Conservation (phyloP, 2,329 filamentous ascomycete species). For the Neonectria coccinea region DNA sequence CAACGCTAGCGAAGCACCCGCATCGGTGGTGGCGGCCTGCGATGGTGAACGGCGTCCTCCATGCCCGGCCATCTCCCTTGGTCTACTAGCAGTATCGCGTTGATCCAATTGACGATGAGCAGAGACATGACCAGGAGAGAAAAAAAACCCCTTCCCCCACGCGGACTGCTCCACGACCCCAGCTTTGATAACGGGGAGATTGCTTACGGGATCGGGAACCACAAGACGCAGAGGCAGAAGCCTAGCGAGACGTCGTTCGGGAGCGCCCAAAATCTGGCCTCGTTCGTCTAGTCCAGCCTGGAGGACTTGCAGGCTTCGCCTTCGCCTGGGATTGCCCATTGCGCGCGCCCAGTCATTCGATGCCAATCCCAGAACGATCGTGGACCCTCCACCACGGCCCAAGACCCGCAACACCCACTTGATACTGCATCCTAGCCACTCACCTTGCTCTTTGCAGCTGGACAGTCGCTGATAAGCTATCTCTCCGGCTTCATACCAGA, state of each 20-base stretch:
- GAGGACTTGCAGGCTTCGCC: background rate
- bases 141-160: slow-evolving; percentile 36
- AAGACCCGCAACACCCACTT: slow-evolving; percentile 40
- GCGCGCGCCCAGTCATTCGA: slow-evolving; percentile 21
- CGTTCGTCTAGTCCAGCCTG: background rate
- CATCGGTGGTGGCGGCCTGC: slow-evolving; percentile 26
- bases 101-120: slow-evolving; percentile 21
- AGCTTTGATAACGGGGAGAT: slow-evolving; percentile 35
- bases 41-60: slow-evolving; percentile 26
- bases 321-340: background rate
- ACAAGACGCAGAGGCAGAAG: background rate
- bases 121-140: background rate
- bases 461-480: slow-evolving; percentile 45
- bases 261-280: slow-evolving; percentile 15
- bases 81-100: background rate
- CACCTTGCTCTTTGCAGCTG: slow-evolving; percentile 29
- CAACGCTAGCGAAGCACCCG: slow-evolving; percentile 17
- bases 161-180: slow-evolving; percentile 29
- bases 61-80: slow-evolving; percentile 14
- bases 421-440: slow-evolving; percentile 31
- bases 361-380: slow-evolving; percentile 26
- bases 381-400: slow-evolving; percentile 25
- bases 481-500: slow-evolving; percentile 33
- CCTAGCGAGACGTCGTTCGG: slow-evolving; percentile 7
- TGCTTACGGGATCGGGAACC: slow-evolving; percentile 16